These are phyloP conservation scores for Royoungia palumana DNA, from an alignment of 768 basidiomycete species.

Conservation along the genomic window DNA sequence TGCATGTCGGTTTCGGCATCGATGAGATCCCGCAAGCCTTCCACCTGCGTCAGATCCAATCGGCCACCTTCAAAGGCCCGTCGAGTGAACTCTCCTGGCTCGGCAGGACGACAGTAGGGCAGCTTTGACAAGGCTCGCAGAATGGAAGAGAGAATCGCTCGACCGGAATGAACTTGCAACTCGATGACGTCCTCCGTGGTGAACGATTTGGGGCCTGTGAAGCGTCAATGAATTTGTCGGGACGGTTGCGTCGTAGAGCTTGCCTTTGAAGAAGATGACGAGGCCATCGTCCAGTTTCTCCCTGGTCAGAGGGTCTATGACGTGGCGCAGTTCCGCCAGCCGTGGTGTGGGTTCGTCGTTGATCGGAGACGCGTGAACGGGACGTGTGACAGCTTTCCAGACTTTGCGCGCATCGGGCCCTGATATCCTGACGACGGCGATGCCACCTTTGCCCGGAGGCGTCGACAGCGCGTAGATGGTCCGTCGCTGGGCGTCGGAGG, in stretches of 20 bases:
- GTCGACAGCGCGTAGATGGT: conserved; percentile 91
- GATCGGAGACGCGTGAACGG: conserved; percentile 7
- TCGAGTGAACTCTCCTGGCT: conserved; percentile 85
- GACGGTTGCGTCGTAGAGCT: conserved; percentile 9
- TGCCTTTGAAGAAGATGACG: conserved; percentile 79
- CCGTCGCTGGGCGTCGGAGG: conserved; percentile 51
- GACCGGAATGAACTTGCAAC: conserved; percentile 83
- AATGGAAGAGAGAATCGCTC: conserved; percentile 72
- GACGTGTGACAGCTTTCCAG: conserved; percentile 57
- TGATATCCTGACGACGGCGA: conserved; percentile 80
- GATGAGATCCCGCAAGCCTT: conserved; percentile 82
- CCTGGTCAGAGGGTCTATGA: conserved; percentile 58
- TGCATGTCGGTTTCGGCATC: conserved; percentile 87
- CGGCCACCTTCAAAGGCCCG: conserved; percentile 79
- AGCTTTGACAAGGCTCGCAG: conserved; percentile 59
- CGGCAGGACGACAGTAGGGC: conserved; percentile 70
- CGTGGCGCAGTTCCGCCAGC: conserved; percentile 65
- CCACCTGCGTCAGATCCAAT: conserved; percentile 84
- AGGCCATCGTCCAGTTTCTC: conserved; percentile 77
- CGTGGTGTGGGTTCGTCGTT: conserved; percentile 49
- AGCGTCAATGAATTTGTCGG: background rate
- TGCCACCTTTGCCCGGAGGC: conserved; percentile 79
- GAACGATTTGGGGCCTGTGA: conserved; percentile 70
- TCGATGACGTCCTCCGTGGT: conserved; percentile 83
- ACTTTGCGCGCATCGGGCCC: conserved; percentile 69